Evolutionary conservation across 2,329 filamentous ascomycete genomes (phyloP).

Genomic region (Fusarium pseudocircinatum): DNA sequence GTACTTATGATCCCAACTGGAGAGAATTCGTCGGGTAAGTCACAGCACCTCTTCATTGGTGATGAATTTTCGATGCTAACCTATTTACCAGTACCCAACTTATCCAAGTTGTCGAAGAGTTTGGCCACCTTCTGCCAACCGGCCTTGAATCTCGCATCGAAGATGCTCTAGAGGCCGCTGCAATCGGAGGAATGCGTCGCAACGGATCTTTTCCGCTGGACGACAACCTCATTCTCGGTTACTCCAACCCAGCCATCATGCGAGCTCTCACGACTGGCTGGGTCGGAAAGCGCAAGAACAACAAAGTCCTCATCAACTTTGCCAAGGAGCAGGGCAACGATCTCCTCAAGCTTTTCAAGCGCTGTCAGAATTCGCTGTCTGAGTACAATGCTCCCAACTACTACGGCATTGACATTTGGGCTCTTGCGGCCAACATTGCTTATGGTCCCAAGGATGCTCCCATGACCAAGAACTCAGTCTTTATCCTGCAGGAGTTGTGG

Average conservation of each 20-base stretch:
- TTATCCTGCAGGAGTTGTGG: constrained; percentile 31
- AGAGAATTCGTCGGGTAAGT: constrained; percentile 15
- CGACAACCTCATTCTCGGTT: constrained; percentile 44
- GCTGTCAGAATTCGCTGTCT: background rate
- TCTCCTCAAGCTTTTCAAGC: constrained; percentile 45
- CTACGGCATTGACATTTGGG: constrained; percentile 14
- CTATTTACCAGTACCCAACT: background rate
- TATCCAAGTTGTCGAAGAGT: constrained; percentile 12
- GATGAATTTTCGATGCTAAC: rapidly evolving
- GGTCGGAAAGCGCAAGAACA: constrained; percentile 52
- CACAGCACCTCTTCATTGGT: no score
- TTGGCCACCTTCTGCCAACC: background rate
- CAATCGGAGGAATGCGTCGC: constrained; percentile 15
- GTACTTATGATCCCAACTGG: constrained; percentile 10
- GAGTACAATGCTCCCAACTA: constrained; percentile 18
- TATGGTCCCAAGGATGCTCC: constrained; percentile 13
- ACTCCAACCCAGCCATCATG: constrained; percentile 56
- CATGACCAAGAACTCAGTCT: constrained; percentile 12
- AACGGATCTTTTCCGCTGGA: constrained; percentile 1
- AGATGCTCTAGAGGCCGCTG: constrained; percentile 1
- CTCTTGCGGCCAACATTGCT: constrained; percentile 5
- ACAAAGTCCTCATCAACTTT: constrained; percentile 50
- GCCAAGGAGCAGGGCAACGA: constrained; percentile 48
- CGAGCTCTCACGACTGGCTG: constrained; percentile 52
- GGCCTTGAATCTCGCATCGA: constrained; percentile 6